phyloP scores from a whole-genome alignment of 176 grass and related monocot species.

The Leersia perrieri region DNA sequence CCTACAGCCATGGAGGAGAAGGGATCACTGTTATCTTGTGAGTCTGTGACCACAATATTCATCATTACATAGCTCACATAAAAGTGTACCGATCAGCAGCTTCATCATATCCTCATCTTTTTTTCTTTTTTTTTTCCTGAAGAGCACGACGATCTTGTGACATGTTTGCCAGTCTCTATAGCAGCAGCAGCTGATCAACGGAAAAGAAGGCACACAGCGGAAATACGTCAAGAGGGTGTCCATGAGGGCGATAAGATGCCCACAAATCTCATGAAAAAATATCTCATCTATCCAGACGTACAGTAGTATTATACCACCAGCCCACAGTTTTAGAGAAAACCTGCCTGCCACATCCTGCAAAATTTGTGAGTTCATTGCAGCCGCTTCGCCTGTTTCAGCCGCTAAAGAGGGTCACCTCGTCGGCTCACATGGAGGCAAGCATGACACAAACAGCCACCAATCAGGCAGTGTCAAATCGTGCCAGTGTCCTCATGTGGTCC shows the following conservation, averaged over 20 bases:
- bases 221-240: not conserved
- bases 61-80: not conserved
- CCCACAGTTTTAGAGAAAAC: slow-evolving; percentile 32
- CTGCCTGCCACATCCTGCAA: not conserved
- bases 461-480: not conserved
- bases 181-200: slow-evolving; percentile 9
- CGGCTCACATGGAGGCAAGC: slow-evolving; percentile 31
- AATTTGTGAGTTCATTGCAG: not conserved
- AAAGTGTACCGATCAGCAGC: not conserved
- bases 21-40: slow-evolving; percentile 39
- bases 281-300: not conserved
- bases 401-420: not conserved
- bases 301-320: not conserved
- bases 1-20: not conserved
- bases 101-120: too few species aligned
- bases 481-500: slow-evolving; percentile 15
- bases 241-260: slow-evolving; percentile 6
- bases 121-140: not conserved
- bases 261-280: slow-evolving; percentile 4
- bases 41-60: slow-evolving; percentile 13
- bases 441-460: not conserved
- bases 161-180: not conserved
- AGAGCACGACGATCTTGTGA: slow-evolving; percentile 35
- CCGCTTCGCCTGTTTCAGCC: not conserved
- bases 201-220: slow-evolving; percentile 14